Base-by-base conservation (phyloP, 1,284 basidiomycete genomes). In the Leccinum glutinopallens region DNA sequence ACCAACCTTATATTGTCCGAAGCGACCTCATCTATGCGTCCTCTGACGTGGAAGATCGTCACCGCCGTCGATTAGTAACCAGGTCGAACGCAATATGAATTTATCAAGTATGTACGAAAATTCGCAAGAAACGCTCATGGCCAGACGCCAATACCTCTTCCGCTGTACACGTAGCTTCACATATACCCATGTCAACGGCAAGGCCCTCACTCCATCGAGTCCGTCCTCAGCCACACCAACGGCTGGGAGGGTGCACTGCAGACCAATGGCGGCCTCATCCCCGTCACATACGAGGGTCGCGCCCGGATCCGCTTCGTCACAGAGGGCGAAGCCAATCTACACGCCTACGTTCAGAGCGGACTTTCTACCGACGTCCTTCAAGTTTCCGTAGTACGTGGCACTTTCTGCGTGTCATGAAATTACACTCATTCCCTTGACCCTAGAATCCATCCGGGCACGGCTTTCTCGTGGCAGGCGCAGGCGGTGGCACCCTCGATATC, bases 241-340 rank as follows among this genome's bases (percentile, higher is more conserved):
- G 90, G 91, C 9, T 92, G 90, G 90, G 90, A 92, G 71, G 90
- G 90, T 19, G 87, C 88, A 1, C 90, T 92, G 71, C 91, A 92
- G 73, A 85, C 86, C 43, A 87, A 85, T 67, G 90, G 87, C 9
- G 84, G 84, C 10, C 75, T 92, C 37, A 87, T 92, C 35, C 84
- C 88, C 1, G 87, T 91, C 72, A 89, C 87, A 2, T 86, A 87
- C 69, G 87, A 85, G 63, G 89, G 88, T 4, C 85, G 85, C 67
- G 84, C 88, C 1, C 79, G 88, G 60, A 89, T 92, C 68, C 80
- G 87, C 37, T 91, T 92, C 68, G 90, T 92, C 46, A 91, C 91
- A 2, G 91, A 92, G 73, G 90, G 90, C 60, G 90, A 92, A 76
- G 90, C 90, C 0, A 91, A 88, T 80, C 77, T 92, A 71, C 90